Conservation (phyloP, 371 early-diverging fungal genomes). For the Mucor saturninus region DNA sequence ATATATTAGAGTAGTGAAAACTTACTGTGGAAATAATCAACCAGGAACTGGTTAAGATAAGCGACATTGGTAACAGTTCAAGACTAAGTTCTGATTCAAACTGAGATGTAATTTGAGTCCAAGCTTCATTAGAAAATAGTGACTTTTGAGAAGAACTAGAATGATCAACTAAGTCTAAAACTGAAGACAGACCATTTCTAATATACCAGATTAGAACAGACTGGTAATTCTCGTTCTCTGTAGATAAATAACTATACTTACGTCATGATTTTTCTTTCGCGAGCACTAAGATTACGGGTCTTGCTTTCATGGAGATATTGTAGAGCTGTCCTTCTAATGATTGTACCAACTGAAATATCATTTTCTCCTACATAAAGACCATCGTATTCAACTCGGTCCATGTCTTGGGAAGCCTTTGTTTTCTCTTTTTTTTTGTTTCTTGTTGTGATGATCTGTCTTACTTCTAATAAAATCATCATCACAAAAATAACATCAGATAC, state of each 20-base stretch:
- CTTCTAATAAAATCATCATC: too few species aligned
- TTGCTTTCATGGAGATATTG: slow-evolving; percentile 11
- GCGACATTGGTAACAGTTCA: slow-evolving; percentile 22
- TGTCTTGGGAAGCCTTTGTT: slow-evolving; percentile 11
- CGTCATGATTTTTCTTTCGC: slow-evolving; percentile 11
- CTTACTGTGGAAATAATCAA: slow-evolving; percentile 22
- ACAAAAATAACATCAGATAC: too few species aligned
- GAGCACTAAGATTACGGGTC: slow-evolving; percentile 15
- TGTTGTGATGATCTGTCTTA: too few species aligned
- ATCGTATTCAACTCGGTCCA: slow-evolving; percentile 14
- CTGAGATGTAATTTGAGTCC: slow-evolving; percentile 21
- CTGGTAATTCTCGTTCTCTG: slow-evolving; percentile 15
- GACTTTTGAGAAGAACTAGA: slow-evolving; percentile 17
- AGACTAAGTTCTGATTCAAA: slow-evolving; percentile 19
- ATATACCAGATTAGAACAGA: slow-evolving; percentile 16
- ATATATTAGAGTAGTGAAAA: slow-evolving; percentile 21
- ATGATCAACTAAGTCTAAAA: slow-evolving; percentile 20
- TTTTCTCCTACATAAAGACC: slow-evolving; percentile 14
- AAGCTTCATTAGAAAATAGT: slow-evolving; percentile 16
- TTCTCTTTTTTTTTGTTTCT: slow-evolving; percentile 10
- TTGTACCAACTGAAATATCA: slow-evolving; percentile 16
- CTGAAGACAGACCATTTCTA: slow-evolving; percentile 15
- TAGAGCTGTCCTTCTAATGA: slow-evolving; percentile 12
- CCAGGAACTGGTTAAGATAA: slow-evolving; percentile 19
- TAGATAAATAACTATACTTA: slow-evolving; percentile 16